A percentile compares a stretch with the other conserved stretches of the same genome.
phyloP scores from a whole-genome alignment of 441 rosid species.

The Erysimum pusillum region DNA sequence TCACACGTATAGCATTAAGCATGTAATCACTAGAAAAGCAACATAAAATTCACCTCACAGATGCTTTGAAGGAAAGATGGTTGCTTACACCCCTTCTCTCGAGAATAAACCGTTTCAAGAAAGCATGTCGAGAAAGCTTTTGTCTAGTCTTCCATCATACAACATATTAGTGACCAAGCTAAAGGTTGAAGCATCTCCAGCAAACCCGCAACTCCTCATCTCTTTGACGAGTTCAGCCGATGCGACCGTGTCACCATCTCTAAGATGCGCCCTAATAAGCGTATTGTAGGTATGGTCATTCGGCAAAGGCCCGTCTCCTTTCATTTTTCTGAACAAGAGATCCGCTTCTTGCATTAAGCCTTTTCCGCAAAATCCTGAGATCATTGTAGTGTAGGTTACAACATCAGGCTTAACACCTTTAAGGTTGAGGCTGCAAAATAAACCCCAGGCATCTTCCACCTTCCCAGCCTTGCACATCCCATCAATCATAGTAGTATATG shows the following conservation, averaged over 20 bases:
- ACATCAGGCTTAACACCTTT: conserved; percentile 31
- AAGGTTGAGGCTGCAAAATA: conserved; percentile 4
- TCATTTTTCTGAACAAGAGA: conserved; percentile 7
- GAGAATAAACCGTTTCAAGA: neutral
- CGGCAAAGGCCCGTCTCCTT: no score
- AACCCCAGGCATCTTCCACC: conserved; percentile 18
- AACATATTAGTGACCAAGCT: neutral
- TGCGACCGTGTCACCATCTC: neutral
- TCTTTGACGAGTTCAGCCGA: neutral
- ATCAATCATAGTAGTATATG: conserved; percentile 8
- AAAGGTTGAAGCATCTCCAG: neutral
- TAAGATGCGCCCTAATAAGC: neutral
- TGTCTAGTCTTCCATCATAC: neutral
- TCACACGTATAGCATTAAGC: no score
- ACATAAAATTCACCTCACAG: no score
- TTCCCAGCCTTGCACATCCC: conserved; percentile 6
- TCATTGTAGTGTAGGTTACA: neutral
- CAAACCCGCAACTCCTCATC: neutral
- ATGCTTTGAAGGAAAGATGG: no score
- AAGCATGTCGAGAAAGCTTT: conserved; percentile 12
- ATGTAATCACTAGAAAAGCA: no score
- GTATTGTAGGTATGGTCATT: no score
- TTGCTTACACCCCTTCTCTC: no score
- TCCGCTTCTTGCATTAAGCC: conserved; percentile 27
- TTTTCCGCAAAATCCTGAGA: neutral